phyloP scores from a whole-genome alignment of 148 eudicot genomes.

The Fallopia convolvulus region DNA sequence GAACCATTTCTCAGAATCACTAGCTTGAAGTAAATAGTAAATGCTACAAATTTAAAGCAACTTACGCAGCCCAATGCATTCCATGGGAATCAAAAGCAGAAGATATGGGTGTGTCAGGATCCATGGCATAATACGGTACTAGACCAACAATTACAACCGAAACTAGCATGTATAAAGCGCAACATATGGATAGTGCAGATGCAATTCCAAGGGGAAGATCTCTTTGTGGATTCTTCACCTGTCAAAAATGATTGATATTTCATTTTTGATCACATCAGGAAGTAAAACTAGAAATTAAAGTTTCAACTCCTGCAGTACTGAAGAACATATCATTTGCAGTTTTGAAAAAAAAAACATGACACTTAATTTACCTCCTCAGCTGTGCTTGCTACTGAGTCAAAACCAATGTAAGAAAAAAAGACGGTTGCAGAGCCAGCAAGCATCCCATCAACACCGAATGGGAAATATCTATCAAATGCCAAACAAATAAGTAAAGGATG shows the following conservation, averaged over 20 bases:
- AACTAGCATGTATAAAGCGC: conserved; percentile 85
- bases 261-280: background rate
- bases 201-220: conserved; percentile 94
- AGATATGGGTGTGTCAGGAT: conserved; percentile 93
- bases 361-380: conserved; percentile 74
- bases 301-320: background rate
- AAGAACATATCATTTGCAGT: background rate
- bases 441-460: conserved; percentile 88
- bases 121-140: conserved; percentile 85
- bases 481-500: background rate
- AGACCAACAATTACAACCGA: conserved; percentile 87
- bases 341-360: background rate
- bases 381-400: conserved; percentile 96
- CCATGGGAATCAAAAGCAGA: conserved; percentile 90
- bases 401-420: conserved; percentile 89
- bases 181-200: conserved; percentile 70
- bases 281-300: background rate
- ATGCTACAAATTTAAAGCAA: conserved; percentile 9
- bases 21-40: background rate
- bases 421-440: conserved; percentile 97
- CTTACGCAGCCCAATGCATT: conserved; percentile 98
- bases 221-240: conserved; percentile 97
- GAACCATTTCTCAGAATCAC: conserved; percentile 11
- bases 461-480: conserved; percentile 44
- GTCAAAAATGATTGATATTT: conserved; percentile 8